These are phyloP conservation scores for Staphylotrichum longicolle DNA, from an alignment of 495 filamentous ascomycete genomes.

Conservation along the genomic window DNA sequence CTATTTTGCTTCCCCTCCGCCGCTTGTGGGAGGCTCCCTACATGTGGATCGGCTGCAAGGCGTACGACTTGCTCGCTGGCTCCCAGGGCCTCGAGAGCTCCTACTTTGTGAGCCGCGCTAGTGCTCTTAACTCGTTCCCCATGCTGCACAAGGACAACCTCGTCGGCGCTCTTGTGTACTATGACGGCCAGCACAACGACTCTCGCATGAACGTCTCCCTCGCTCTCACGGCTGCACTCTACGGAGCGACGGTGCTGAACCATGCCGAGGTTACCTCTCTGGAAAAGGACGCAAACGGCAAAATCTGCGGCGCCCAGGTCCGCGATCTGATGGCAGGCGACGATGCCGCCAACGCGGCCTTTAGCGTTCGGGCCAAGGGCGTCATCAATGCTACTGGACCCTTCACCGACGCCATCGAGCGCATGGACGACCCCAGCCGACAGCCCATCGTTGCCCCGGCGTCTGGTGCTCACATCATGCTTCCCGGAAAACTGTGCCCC, in stretches of 20 bases:
- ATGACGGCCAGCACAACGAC: conserved; percentile 97
- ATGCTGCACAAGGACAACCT: conserved; percentile 88
- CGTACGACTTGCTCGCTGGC: conserved; percentile 91
- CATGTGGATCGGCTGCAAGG: conserved; percentile 94
- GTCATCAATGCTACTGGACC: conserved; percentile 97
- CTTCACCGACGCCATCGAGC: conserved; percentile 89
- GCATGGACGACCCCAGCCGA: conserved; percentile 72
- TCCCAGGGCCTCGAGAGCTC: conserved; percentile 96
- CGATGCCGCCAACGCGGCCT: conserved; percentile 52
- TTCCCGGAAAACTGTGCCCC: conserved; percentile 95
- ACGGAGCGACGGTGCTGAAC: conserved; percentile 89
- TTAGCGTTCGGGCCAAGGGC: conserved; percentile 80
- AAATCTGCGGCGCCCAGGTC: conserved; percentile 73
- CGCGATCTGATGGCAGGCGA: conserved; percentile 70
- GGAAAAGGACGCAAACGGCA: conserved; percentile 74
- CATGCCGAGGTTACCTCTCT: conserved; percentile 86
- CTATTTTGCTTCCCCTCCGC: conserved; percentile 94
- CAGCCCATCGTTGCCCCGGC: conserved; percentile 91
- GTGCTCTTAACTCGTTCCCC: conserved; percentile 94
- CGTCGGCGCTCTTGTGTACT: conserved; percentile 92
- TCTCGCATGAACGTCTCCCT: conserved; percentile 97
- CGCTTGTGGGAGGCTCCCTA: conserved; percentile 98
- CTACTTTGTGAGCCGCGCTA: conserved; percentile 92
- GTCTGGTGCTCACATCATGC: conserved; percentile 90
- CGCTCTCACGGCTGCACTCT: conserved; percentile 91